Evolutionary conservation across 768 basidiomycete genomes (phyloP), one percentile per base, ranked within the genome.

Genomic region (Amanita thiersii): DNA sequence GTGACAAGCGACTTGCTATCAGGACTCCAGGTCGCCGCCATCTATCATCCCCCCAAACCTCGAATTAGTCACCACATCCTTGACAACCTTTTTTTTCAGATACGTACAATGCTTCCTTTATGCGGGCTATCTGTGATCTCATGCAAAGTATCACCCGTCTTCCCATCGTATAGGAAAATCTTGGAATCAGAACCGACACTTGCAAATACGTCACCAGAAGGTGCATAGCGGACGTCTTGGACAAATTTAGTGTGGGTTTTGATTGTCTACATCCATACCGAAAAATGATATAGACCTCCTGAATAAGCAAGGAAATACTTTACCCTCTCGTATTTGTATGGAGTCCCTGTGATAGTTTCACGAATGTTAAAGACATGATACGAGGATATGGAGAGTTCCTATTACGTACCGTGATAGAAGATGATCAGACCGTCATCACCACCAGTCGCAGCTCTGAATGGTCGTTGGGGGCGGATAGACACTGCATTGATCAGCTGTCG

Each of bases 191-290:
- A 85, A 15, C 90, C 94, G 25, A 87, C 90, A 44, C 88, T 91
- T 10, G 78, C 84, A 54, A 97, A 93, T 31, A 79, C 65, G 30
- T 83, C 77, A 1, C 94, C 94, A 6, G 81, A 81, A 0, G 81
- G 79, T 0, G 90, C 71, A 56, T 80, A 97, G 40, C 78, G 75
- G 25, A 97, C 76, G 46, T 94, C 90, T 61, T 94, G 89, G 11
- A 97, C 86, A 53, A 93, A 96, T 57, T 85, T 88, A 10, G 81
- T 84, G 57, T 98, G 94, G 2, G 82, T 84, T 59, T 78, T 81
- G 63, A 96, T 84, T 8, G 80, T 77, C 85, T 89, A 37, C 2
- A 44, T 40, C n/a, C n/a, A 32, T 35, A 17, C 15, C 2, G 36
- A 11, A 35, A 23, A 14, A 26, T 33, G 8, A 20, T 18, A 26